Base-by-base conservation (phyloP, 106 monocot species). In the Xerophyta viscosa region DNA sequence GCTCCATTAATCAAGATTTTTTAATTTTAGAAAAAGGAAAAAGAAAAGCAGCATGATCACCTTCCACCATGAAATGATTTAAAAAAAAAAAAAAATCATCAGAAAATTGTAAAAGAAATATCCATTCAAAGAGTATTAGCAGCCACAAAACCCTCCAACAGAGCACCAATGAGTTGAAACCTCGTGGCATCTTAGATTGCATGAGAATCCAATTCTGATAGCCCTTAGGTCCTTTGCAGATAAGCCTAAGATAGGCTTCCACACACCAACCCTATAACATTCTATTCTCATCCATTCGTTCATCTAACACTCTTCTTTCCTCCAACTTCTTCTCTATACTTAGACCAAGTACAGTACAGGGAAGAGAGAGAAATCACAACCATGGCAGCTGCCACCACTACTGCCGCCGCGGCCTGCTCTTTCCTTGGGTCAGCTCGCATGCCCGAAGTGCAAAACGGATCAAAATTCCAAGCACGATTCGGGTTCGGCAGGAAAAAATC, bases 391-490 rank as follows among this genome's bases (percentile, higher is more conserved):
- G 24, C 72, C 41, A 62, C 87, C 24, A 29, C 28, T 14, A 29
- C 52, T 21, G 65, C 72, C 17, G 70, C 74, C 3, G 46, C 77
- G 18, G 45, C 62, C 37, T 75, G 65, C 45, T 48, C 67, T 28
- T 84, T 76, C 54, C 41, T 78, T n/a, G 76, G 73, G 47, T 69
- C 71, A 47, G 9, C 50, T 37, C 63, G 70, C 2, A 48, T 76
- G n/a, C 47, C 71, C 8, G 71, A 70, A 14, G 25, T 44, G 27
- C 71, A 27, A 36, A 49, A 41, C 22, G 54, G 47, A 31, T 67
- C 74, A 15, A 70, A 68, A 11, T 69, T 93, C 68, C 60, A 61
- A 15, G 93, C 87, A 19, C 65, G 83, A 47, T 88, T 93, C 60
- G 87, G 75, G 10, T 87, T 93, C 46, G 87, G 86, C 1, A 8